A percentile compares a stretch with the other conserved stretches of the same genome.
Conservation (phyloP, 129 eudicot species). For the Scalesia atractyloides region DNA sequence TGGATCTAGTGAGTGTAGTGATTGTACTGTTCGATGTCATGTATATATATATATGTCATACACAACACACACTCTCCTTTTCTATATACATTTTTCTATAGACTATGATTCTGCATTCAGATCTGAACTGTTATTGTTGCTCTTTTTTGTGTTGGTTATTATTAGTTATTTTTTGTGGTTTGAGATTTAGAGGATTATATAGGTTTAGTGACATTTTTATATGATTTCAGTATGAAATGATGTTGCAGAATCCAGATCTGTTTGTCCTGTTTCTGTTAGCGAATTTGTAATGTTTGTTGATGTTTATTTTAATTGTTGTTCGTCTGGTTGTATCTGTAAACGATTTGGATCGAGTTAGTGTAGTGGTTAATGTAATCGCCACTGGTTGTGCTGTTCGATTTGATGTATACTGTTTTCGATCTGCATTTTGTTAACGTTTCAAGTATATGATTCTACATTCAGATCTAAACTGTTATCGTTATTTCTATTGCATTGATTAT, state of each 20-base stretch:
- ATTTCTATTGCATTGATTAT: too few relatives aligned
- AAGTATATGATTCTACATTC: not conserved
- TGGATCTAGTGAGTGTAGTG: too few relatives aligned
- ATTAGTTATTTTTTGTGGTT: not conserved
- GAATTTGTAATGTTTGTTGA: too few relatives aligned
- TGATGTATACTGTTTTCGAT: not conserved
- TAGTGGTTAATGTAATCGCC: too few relatives aligned
- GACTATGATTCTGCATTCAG: conserved; percentile 5
- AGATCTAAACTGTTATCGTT: conserved; percentile 20
- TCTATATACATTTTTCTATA: not conserved
- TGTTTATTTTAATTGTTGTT: too few relatives aligned
- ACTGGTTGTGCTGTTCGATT: too few relatives aligned
- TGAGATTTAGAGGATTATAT: not conserved
- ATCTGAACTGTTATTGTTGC: not conserved
- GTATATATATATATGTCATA: too few relatives aligned
- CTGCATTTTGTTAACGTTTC: not conserved
- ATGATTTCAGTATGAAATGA: not conserved
- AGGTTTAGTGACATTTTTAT: not conserved
- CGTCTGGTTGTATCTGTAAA: not conserved
- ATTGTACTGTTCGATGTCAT: too few relatives aligned
- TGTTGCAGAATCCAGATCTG: too few relatives aligned
- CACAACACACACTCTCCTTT: not conserved
- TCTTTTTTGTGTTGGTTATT: not conserved
- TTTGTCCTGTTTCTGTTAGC: too few relatives aligned
- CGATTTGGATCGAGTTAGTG: too few relatives aligned